These are phyloP conservation scores for Chlorella sp. DNA, from an alignment of 139 green algal species.

Conservation along the genomic window DNA sequence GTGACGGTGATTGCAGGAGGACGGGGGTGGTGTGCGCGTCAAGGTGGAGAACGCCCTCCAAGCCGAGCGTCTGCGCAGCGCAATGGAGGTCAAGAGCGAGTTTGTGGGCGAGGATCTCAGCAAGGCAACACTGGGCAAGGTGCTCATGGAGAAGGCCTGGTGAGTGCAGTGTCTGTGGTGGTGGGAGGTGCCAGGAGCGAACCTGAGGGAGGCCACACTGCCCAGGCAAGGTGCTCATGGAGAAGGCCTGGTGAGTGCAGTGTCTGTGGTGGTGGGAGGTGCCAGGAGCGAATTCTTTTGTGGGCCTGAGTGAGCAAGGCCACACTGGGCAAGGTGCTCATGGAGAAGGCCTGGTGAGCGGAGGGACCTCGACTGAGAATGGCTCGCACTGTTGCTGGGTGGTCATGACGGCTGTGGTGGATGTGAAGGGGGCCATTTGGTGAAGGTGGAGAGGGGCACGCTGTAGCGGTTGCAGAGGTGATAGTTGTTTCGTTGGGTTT, in stretches of 20 bases:
- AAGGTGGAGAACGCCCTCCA: slow-evolving; percentile 20
- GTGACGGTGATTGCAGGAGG: too few relatives aligned
- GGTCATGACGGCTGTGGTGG: too few relatives aligned
- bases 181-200: slow-evolving; percentile 14
- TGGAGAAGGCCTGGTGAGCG: slow-evolving; percentile 25
- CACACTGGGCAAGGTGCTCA: slow-evolving; percentile 11
- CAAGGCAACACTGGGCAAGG: slow-evolving; percentile 4
- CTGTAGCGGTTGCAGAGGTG: too few relatives aligned
- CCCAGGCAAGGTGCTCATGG: slow-evolving; percentile 18
- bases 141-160: slow-evolving; percentile 26
- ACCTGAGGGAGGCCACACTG: slow-evolving; percentile 6
- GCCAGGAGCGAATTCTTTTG: slow-evolving; percentile 8
- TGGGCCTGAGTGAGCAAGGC: slow-evolving; percentile 4
- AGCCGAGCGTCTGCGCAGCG: slow-evolving; percentile 5
- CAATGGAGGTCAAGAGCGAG: slow-evolving; percentile 23
- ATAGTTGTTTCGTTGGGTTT: too few relatives aligned
- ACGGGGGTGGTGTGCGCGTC: slow-evolving; percentile 8
- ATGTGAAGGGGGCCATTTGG: too few relatives aligned
- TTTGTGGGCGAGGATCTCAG: slow-evolving; percentile 18
- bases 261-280: too few relatives aligned
- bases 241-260: slow-evolving; percentile 20
- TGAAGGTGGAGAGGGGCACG: too few relatives aligned
- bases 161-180: slow-evolving; percentile 9
- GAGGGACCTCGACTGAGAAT: too few relatives aligned
- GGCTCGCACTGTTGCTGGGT: too few relatives aligned